Conservation (phyloP, 441 rosid species). For the Euphorbia schlechtendalii region DNA sequence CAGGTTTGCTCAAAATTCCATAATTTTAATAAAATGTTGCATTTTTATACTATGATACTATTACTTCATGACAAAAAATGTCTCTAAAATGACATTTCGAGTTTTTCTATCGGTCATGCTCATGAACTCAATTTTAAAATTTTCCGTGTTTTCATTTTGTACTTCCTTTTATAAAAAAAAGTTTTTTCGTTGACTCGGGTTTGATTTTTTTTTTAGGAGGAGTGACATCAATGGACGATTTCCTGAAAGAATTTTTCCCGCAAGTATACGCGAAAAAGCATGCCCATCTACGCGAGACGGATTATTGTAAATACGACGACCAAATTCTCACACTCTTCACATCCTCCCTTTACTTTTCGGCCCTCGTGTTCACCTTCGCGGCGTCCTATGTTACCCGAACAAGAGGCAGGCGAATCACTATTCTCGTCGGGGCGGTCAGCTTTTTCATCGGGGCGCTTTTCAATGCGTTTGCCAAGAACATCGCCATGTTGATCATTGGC, state of each 20-base stretch:
- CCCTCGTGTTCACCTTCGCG: conserved; percentile 61
- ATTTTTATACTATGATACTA: no score
- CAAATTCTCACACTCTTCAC: conserved; percentile 79
- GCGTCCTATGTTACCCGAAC: conserved; percentile 64
- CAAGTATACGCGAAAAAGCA: conserved; percentile 60
- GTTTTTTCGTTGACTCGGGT: no score
- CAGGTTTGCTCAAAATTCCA: conserved; percentile 28
- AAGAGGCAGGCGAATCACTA: conserved; percentile 59
- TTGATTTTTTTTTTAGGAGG: conserved; percentile 45
- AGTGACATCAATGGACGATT: conserved; percentile 95
- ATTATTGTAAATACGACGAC: conserved; percentile 82
- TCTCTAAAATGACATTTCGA: no score
- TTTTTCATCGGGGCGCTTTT: conserved; percentile 68
- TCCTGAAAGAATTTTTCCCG: conserved; percentile 71
- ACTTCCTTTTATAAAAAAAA: no score
- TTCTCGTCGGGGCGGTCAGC: conserved; percentile 57
- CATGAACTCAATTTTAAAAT: no score
- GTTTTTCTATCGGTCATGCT: no score
- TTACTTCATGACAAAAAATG: no score
- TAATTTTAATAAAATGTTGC: not conserved
- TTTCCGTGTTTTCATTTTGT: no score
- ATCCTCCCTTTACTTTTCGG: conserved; percentile 76
- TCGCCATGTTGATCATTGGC: conserved; percentile 61
- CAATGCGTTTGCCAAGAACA: conserved; percentile 63
- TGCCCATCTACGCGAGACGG: conserved; percentile 58